Percentiles rank a stretch among this genome's conserved stretches.
Conservation (phyloP, 2,329 filamentous ascomycete genomes). For the Fusarium setosum region DNA sequence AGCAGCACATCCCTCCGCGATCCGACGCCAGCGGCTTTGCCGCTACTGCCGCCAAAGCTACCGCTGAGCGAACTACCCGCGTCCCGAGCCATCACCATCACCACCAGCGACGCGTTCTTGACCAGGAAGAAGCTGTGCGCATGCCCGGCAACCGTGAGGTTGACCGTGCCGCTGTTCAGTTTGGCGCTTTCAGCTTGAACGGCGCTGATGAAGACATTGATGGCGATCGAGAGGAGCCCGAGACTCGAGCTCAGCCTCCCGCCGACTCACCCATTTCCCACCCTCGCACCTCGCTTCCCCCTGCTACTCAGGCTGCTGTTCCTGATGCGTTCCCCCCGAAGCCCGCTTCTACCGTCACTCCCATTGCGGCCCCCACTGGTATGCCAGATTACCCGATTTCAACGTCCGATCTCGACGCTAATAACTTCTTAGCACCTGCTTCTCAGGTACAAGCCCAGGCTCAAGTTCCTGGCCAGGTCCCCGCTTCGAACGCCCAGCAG, state of each 20-base stretch:
- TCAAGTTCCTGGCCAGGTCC: constrained; percentile 56
- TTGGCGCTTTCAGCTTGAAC: constrained; percentile 93
- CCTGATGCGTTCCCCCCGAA: constrained; percentile 69
- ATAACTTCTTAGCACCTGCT: constrained; percentile 32
- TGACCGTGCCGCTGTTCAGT: constrained; percentile 92
- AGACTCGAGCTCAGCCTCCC: constrained; percentile 92
- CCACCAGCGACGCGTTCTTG: constrained; percentile 81
- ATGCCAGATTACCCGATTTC: constrained; percentile 20
- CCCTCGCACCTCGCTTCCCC: constrained; percentile 88
- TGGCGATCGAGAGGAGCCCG: constrained; percentile 92
- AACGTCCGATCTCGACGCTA: constrained; percentile 8
- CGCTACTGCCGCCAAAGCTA: constrained; percentile 85
- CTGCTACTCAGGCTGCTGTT: constrained; percentile 68
- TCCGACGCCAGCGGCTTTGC: constrained; percentile 75
- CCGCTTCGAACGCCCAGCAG: constrained; percentile 69
- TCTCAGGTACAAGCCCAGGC: constrained; percentile 55
- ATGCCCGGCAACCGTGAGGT: constrained; percentile 98
- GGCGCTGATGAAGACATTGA: constrained; percentile 89
- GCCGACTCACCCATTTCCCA: constrained; percentile 90
- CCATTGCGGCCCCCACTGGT: constrained; percentile 51
- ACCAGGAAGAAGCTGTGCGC: constrained; percentile 97
- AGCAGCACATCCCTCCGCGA: constrained; percentile 68
- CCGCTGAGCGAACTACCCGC: constrained; percentile 70
- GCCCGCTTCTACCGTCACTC: constrained; percentile 58
- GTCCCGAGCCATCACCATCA: constrained; percentile 73